Base-by-base conservation (phyloP, 2,329 filamentous ascomycete genomes). In the Ophiocordyceps camponoti-floridani region DNA sequence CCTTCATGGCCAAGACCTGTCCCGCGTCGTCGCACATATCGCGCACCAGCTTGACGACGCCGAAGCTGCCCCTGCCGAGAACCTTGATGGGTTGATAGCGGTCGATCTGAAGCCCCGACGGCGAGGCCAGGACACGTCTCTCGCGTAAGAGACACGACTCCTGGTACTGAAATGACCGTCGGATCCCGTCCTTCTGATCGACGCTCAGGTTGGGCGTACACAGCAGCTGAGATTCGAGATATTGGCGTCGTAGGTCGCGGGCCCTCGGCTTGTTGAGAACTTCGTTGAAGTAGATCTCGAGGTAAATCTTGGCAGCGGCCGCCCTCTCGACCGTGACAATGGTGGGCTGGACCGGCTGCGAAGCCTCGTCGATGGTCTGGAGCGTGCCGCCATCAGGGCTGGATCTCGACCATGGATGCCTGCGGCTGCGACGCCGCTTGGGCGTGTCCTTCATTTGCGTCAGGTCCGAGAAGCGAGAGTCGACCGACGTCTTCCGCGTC, bases 31-130 rank as follows among this genome's bases (percentile, higher is more conserved):
- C 54, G 16, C 51, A 44, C 50, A 67, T 81, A 57, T 88, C 82
- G 46, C 78, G 79, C 2, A 96, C 88, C 33, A 98, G 69, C 41
- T 82, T 76, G 14, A 98, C 91, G 23, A 94, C 80, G 0, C 91
- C 89, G 62, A 96, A 98, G 56, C 88, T 95, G 9, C 91, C 89
- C 58, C 91, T 94, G 0, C 91, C 88, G 5, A 96, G 69, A 16
- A 93, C 71, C 52, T 87, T 84, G 28, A 96, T 64, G 12, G 80
- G 70, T 50, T 94, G 82, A 54, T 89, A 95, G 69, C 57, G 57
- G 11, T 61, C 53, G 16, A 49, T 48, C 9, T 50, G 35, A 38
- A 18, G 45, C 28, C 27, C 45, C 42, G 31, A 51, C 43, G 27
- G 65, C 47, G 14, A 73, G 75, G 41, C 71, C 75, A 11, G 75